Conservation (phyloP, 257 asterid species). For the Przewalskia tangutica region DNA sequence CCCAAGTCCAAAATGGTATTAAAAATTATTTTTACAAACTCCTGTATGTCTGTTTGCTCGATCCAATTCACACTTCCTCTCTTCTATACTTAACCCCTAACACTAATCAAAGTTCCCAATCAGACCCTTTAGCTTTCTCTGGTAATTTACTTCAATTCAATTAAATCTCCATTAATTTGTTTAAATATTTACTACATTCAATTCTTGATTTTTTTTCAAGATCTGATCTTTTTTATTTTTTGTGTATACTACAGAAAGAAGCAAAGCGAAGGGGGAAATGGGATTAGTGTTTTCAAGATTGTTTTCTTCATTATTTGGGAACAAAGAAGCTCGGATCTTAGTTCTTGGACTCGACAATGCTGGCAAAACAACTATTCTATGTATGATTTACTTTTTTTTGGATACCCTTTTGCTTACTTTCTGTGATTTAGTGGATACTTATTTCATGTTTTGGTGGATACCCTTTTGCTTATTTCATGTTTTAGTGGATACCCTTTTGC, state of each 20-base stretch:
- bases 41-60: background rate
- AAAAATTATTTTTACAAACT: background rate
- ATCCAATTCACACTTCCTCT: background rate
- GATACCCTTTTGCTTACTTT: background rate
- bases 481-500: background rate
- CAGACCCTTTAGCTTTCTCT: background rate
- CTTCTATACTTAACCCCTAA: background rate
- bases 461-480: too few species aligned
- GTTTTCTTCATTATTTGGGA: conserved; percentile 79
- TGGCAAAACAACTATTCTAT: conserved; percentile 92
- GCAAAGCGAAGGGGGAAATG: conserved; percentile 52
- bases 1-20: background rate
- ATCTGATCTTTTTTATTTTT: background rate
- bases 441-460: too few species aligned
- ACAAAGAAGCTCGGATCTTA: conserved; percentile 95
- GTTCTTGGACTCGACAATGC: conserved; percentile 97
- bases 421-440: background rate
- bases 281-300: conserved; percentile 76
- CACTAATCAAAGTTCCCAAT: background rate
- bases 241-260: background rate
- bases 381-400: conserved; percentile 15
- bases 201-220: background rate
- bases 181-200: background rate
- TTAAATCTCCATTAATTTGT: background rate
- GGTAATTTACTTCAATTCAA: background rate